A percentile compares a stretch with the other conserved stretches of the same genome.
These are phyloP conservation scores for Trebouxia gelatinosa DNA, from an alignment of 163 green algal genomes.

Conservation along the genomic window DNA sequence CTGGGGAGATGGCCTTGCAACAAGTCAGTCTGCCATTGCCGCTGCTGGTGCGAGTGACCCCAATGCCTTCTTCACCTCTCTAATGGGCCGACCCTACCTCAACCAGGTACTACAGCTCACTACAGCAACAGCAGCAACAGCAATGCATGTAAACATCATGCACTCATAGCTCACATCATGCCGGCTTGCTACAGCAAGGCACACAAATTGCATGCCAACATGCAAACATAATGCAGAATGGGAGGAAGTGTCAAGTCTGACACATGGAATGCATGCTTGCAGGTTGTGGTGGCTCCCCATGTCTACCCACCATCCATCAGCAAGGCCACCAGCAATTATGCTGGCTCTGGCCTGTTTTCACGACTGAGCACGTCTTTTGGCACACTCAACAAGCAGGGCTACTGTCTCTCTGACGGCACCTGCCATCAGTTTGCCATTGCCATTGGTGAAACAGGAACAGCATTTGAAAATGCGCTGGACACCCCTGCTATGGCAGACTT, in stretches of 20 bases:
- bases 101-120: conserved; percentile 28
- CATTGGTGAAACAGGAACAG: conserved; percentile 27
- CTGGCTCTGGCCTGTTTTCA: conserved; percentile 27
- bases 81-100: conserved; percentile 40
- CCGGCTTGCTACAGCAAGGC: not conserved
- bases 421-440: conserved; percentile 29
- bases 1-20: conserved; percentile 47
- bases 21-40: conserved; percentile 23
- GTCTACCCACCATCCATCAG: conserved; percentile 43
- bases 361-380: conserved; percentile 42
- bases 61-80: conserved; percentile 43
- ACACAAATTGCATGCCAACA: not conserved
- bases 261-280: not conserved
- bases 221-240: not conserved
- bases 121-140: not conserved
- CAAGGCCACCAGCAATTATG: conserved; percentile 7
- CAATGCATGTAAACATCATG: not conserved
- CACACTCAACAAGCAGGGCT: conserved; percentile 31
- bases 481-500: conserved; percentile 31
- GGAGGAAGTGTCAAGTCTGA: not conserved
- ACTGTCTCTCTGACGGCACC: not conserved
- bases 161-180: not conserved
- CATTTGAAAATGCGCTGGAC: conserved; percentile 18
- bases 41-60: conserved; percentile 37
- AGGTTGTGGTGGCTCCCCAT: conserved; percentile 42